Base-by-base conservation (phyloP, 768 basidiomycete genomes). In the Panus rudis region DNA sequence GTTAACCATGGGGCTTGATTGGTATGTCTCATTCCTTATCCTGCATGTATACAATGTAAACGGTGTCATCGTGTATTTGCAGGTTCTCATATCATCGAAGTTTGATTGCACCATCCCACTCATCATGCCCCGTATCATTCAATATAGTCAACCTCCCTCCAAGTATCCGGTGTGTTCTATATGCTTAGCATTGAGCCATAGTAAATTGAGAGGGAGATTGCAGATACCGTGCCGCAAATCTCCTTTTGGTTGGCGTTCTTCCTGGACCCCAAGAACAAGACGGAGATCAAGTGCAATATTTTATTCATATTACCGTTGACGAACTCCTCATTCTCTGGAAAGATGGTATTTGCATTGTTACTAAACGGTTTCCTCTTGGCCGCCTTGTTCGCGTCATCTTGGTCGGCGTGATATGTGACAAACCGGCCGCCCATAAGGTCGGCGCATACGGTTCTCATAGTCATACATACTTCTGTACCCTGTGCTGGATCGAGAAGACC, bases 31-130 rank as follows among this genome's bases (percentile, higher is more conserved):
- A 43, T 25, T 30, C 24, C 7, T 14, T 31, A 28, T 22, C 8
- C 12, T 6, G 42, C 16, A 12, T 41, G 22, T 13, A 37, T 22
- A 42, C 28, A 34, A 11, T 39, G 16, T 0, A 21, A 16, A 16
- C 33, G 28, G 17, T 30, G 8, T 25, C n/a, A 20, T 45, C 19
- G 16, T 44, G 16, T 42, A 19, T 33, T n/a, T 20, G 17, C 28
- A 66, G 65, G 65, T 64, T 67, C 41, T 66, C 62, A 0, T 65
- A 67, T 37, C 47, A 66, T 0, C 54, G 53, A 1, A 63, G 63
- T 42, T 56, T 57, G 4, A 64, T 66, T 33, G 51, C 62, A 1
- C 61, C 64, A 2, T 67, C 63, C 0, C 63, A 68, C 39, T 52
- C 63, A 0, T 66, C 60, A 6, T 54, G 59, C 27, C 63, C 63